Evolutionary conservation across 306 rosid genomes (phyloP).

Genomic region (Echinosophora koreensis): DNA sequence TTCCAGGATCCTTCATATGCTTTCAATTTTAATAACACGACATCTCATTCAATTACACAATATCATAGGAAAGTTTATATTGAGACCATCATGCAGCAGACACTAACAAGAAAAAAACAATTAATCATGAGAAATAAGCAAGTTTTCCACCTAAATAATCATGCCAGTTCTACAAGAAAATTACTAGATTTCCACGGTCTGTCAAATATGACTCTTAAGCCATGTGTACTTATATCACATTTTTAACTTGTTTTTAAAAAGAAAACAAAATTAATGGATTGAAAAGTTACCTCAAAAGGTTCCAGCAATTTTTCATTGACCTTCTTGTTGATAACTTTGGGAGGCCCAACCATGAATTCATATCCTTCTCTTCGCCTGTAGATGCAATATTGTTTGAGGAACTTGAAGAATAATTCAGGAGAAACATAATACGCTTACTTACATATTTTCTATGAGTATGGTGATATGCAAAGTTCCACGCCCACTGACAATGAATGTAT

Average conservation of each 20-base stretch:
- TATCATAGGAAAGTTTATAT: conserved; percentile 18
- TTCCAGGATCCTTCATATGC: conserved; percentile 32
- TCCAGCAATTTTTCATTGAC: conserved; percentile 78
- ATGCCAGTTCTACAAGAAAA: conserved; percentile 17
- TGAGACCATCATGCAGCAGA: conserved; percentile 16
- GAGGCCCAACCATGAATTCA: conserved; percentile 99
- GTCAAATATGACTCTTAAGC: conserved; percentile 4
- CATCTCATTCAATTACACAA: conserved; percentile 2
- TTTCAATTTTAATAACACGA: conserved; percentile 31
- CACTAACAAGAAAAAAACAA: conserved; percentile 1
- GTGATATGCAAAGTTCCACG: conserved; percentile 99
- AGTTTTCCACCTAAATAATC: conserved; percentile 1
- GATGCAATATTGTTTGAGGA: conserved; percentile 47
- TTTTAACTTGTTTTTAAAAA: background rate
- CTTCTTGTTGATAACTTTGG: conserved; percentile 92
- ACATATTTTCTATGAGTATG: conserved; percentile 97
- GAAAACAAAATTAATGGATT: background rate
- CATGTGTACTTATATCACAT: conserved; percentile 10
- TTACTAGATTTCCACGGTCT: conserved; percentile 19
- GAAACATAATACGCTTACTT: conserved; percentile 53
- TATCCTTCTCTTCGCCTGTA: conserved; percentile 97
- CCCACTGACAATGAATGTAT: conserved; percentile 93
- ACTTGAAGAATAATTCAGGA: conserved; percentile 26
- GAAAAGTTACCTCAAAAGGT: conserved; percentile 86
- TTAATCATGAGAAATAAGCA: conserved; percentile 26